Base-by-base conservation (phyloP, 495 filamentous ascomycete genomes). In the Cladorrhinum samala region DNA sequence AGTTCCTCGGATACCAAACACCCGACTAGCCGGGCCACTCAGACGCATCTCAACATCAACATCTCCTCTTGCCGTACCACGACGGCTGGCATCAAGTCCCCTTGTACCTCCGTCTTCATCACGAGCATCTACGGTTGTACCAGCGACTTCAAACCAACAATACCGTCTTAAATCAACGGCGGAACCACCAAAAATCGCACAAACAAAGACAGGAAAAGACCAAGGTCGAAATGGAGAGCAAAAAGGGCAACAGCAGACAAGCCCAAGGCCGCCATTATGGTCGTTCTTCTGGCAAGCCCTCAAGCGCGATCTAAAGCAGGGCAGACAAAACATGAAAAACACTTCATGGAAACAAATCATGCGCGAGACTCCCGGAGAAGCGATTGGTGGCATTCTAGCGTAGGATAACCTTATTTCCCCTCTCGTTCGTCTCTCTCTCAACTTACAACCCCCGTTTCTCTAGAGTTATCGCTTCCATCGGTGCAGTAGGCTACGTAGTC, bases 401-500 rank as follows among this genome's bases (percentile, higher is more conserved):
- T 56, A 46, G 21, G 46, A 14, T 1, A 4, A 14, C 36, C 17
- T 5, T 25, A 16, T 20, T 33, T 33, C 6, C 11, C 11, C 27
- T 33, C 11, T 11, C 11, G 6, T 33, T 5, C 27, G 27, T n/a
- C 3, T 38, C 6, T 3, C 2, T 11, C 17, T 39, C 24, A 19
- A 45, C 37, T 36, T 36, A 39, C 40, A 20, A 11, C 1, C 16
- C 43, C 50, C 42, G 14, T 49, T 20, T 37, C 2, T 47, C 3
- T 55, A 72, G 73, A 18, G 41, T 76, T 7, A 51, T 51, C 24
- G 77, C 73, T 18, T 71, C 87, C 16, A 44, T 84, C 46, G 77
- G 68, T 27, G 68, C 73, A 52, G 68, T 82, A 7, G 65, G 73
- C 55, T 87, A 83, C 61, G 59, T 70, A 18, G 75, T 77, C 54